Percentiles rank a stretch among this genome's conserved stretches.
phyloP scores from a whole-genome alignment of 1,284 basidiomycete species.

The Neonothopanus nambi region DNA sequence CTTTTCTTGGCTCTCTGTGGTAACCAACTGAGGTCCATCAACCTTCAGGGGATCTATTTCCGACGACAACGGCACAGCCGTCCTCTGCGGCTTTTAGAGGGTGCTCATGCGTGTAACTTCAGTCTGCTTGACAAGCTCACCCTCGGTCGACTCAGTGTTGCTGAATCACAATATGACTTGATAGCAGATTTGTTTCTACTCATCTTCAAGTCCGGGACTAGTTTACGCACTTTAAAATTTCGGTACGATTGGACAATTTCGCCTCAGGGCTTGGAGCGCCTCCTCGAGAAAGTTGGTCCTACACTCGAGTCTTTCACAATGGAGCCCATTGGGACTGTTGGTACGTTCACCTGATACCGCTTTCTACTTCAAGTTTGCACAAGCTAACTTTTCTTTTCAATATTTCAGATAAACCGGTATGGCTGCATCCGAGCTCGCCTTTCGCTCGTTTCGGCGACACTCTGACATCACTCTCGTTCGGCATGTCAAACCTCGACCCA shows the following conservation, averaged over 20 bases:
- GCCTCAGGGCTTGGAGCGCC: constrained; percentile 1
- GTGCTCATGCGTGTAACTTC: background rate
- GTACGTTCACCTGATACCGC: background rate
- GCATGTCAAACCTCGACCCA: constrained; percentile 5
- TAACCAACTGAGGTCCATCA: constrained; percentile 1
- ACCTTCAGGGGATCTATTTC: constrained; percentile 9
- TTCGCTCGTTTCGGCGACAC: constrained; percentile 2
- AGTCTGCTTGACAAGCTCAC: constrained; percentile 1
- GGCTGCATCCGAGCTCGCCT: constrained; percentile 4
- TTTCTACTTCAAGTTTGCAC: background rate
- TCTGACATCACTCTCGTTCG: background rate
- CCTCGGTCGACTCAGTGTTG: background rate
- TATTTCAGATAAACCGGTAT: constrained; percentile 1
- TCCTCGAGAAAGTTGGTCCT: background rate
- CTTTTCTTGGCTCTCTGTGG: constrained; percentile 5
- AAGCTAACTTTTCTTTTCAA: background rate
- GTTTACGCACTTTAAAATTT: background rate
- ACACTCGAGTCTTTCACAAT: constrained; percentile 5
- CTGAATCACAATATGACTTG: constrained; percentile 1
- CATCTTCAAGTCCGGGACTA: background rate
- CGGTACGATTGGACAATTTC: constrained; percentile 10
- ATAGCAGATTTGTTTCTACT: constrained; percentile 6
- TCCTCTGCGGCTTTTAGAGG: background rate
- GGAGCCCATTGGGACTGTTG: constrained; percentile 6
- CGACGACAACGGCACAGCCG: background rate